Percentiles rank a stretch among this genome's conserved stretches.
These are phyloP conservation scores for Paecilomyces fulvus DNA, from an alignment of 2,329 filamentous ascomycete genomes.

Conservation along the genomic window DNA sequence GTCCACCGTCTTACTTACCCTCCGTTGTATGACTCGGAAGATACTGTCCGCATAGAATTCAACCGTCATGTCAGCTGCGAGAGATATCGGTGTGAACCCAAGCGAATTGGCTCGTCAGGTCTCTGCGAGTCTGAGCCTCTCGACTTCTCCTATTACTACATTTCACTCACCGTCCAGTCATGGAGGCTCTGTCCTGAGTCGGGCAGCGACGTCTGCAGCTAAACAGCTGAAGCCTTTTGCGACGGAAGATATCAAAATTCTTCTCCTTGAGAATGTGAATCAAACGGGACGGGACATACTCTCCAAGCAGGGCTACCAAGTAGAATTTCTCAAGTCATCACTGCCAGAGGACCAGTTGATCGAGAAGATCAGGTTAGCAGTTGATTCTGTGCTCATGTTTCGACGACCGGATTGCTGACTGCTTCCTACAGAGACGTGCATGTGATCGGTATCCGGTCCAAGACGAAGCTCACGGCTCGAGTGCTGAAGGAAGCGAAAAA, in stretches of 20 bases:
- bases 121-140: slow-evolving; percentile 58
- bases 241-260: slow-evolving; percentile 90
- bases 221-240: slow-evolving; percentile 94
- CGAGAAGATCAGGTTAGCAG: slow-evolving; percentile 77
- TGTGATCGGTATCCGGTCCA: slow-evolving; percentile 95
- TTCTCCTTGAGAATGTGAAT: slow-evolving; percentile 94
- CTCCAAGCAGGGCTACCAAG: slow-evolving; percentile 82
- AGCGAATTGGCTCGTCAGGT: slow-evolving; percentile 32
- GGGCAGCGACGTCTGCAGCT: slow-evolving; percentile 36
- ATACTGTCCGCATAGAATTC: not conserved
- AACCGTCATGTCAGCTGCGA: slow-evolving; percentile 16
- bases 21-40: not conserved
- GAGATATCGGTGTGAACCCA: slow-evolving; percentile 25
- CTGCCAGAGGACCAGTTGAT: slow-evolving; percentile 89
- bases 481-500: slow-evolving; percentile 87
- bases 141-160: slow-evolving; percentile 63
- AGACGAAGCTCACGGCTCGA: slow-evolving; percentile 83
- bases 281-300: slow-evolving; percentile 79
- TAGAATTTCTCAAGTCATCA: slow-evolving; percentile 82
- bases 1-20: not conserved
- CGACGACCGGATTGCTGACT: slow-evolving; percentile 1
- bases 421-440: slow-evolving; percentile 65
- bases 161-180: slow-evolving; percentile 68
- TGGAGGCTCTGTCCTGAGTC: slow-evolving; percentile 39
- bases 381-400: slow-evolving; percentile 7